Conservation (phyloP, 768 basidiomycete genomes). For the Roridomyces roridus region DNA sequence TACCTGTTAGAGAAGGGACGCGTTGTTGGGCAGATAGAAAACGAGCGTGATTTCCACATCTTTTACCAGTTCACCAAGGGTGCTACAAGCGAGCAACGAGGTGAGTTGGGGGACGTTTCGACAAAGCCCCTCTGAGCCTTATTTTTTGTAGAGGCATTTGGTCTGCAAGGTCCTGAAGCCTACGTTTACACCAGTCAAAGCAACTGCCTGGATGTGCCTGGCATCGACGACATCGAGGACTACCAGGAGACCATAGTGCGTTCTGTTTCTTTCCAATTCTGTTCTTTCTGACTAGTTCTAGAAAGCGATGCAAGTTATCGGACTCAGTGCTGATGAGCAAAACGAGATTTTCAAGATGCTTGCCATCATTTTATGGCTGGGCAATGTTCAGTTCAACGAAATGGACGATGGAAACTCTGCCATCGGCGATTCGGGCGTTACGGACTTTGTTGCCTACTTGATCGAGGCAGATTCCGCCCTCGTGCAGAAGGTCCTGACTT, state of each 20-base stretch:
- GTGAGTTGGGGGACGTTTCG: conserved; percentile 46
- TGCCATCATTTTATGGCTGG: conserved; percentile 92
- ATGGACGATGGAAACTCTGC: conserved; percentile 88
- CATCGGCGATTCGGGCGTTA: conserved; percentile 84
- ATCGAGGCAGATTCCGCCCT: conserved; percentile 84
- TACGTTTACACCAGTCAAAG: conserved; percentile 94
- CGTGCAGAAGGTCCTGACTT: conserved; percentile 88
- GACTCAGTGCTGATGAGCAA: conserved; percentile 85
- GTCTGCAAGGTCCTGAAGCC: conserved; percentile 93
- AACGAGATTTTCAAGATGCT: conserved; percentile 93
- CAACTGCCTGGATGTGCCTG: conserved; percentile 89
- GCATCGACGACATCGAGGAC: conserved; percentile 89
- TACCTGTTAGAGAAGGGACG: conserved; percentile 97
- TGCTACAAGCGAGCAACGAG: conserved; percentile 87
- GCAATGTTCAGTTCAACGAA: conserved; percentile 91
- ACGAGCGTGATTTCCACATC: conserved; percentile 97
- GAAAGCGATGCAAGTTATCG: conserved; percentile 95
- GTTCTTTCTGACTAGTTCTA: conserved; percentile 34
- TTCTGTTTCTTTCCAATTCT: not conserved
- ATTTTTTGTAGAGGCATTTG: conserved; percentile 77
- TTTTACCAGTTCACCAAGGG: conserved; percentile 99
- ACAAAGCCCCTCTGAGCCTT: conserved; percentile 13
- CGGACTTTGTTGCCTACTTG: conserved; percentile 93
- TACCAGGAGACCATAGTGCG: conserved; percentile 88
- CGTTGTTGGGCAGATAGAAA: conserved; percentile 95